Conservation (phyloP, 1,284 basidiomycete genomes). For the Sporisorium sorghi region DNA sequence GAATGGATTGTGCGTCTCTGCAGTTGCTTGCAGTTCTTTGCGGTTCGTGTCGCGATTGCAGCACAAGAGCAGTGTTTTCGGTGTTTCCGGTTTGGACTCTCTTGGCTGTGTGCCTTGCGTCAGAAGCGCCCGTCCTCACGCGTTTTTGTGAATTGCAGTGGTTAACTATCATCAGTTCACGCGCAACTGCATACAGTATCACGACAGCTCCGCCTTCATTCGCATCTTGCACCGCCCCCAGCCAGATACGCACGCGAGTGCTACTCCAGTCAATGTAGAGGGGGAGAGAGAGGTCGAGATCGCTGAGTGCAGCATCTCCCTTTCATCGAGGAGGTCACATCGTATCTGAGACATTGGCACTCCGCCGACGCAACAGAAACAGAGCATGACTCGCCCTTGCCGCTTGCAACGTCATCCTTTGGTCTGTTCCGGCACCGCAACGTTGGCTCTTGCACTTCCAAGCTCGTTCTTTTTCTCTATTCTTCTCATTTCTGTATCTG, state of each 20-base stretch:
- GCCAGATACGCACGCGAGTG: neutral
- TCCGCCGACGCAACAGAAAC: no score
- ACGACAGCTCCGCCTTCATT: slow-evolving; percentile 1
- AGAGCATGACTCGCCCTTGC: slow-evolving; percentile 6
- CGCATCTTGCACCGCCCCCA: neutral
- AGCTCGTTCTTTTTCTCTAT: neutral
- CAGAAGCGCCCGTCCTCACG: slow-evolving; percentile 8
- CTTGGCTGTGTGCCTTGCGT: slow-evolving; percentile 6
- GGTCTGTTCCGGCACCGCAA: neutral
- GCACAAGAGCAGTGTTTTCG: slow-evolving; percentile 9
- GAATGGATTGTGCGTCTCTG: slow-evolving; percentile 9
- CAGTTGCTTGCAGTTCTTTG: slow-evolving; percentile 16
- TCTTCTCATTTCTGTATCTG: neutral
- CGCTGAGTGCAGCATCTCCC: neutral
- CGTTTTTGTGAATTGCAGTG: neutral
- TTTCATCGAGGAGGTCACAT: neutral
- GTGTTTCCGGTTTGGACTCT: slow-evolving; percentile 3
- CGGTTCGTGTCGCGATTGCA: neutral
- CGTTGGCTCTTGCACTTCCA: neutral
- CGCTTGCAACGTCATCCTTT: neutral
- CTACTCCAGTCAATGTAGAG: no score
- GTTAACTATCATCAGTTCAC: neutral
- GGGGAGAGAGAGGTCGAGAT: neutral
- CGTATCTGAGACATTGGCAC: neutral
- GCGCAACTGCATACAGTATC: no score